Evolutionary conservation across 2,329 filamentous ascomycete genomes (phyloP), one percentile per base, ranked within the genome.

Genomic region (Ophiosphaerella narmari): DNA sequence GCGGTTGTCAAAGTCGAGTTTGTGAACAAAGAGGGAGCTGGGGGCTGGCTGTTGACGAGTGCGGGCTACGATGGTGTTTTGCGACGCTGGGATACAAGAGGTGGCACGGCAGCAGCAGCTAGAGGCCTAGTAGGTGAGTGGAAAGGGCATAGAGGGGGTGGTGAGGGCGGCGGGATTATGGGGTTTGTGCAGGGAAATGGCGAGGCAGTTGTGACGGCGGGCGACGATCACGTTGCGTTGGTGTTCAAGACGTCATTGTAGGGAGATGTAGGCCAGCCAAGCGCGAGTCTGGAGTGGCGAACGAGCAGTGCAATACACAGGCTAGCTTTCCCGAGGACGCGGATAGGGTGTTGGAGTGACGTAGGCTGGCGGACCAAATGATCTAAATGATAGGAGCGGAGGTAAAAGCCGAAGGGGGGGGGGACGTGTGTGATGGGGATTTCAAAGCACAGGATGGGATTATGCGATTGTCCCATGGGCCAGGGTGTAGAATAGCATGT

Each of bases 1-100:
- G 88, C 90, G 1, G 90, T 99, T 16, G 93, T 97, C 54, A 93
- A 95, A 75, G 86, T 97, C 4, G 91, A 97, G 52, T 99, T 96
- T 66, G 83, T 96, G 50, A 79, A 79, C 68, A 77, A 59, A 31
- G 60, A 73, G 39, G 67, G 68, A 1, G 39, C 68, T 2, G 71
- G 72, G 4, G 65, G 65, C n/a, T 93, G 85, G 86, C 68, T 95
- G 54, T 78, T 97, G 45, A 97, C 93, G 2, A 90, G 86, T 57
- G 92, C 87, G 60, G 94, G 94, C 7, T 90, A 97, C 81, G 94
- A 99, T 66, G 93, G 94, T 14, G 91, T 92, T 0, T 85, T 99
- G 16, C 82, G 90, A 65, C 80, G 92, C 52, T 99, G 94, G 94
- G 93, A 99, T 74, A 80, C 84, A 5, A 75, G 86, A 38, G 87